A percentile compares a stretch with the other conserved stretches of the same genome.
phyloP scores from a whole-genome alignment of 2,329 filamentous ascomycete species.

The Fusarium drepaniforme region DNA sequence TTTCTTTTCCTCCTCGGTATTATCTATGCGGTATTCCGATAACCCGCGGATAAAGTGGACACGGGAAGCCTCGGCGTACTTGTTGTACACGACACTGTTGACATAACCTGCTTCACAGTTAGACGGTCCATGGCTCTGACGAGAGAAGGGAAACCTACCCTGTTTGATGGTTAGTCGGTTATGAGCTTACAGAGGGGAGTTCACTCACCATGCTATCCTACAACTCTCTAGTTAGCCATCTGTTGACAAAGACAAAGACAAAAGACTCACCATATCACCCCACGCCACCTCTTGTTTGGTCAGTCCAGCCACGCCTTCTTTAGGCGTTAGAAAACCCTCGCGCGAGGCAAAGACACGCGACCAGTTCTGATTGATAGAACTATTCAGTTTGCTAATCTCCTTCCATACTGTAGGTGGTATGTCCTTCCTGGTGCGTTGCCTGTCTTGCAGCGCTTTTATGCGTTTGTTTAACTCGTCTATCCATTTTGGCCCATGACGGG shows the following conservation, averaged over 20 bases:
- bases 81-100: constrained; percentile 87
- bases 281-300: constrained; percentile 78
- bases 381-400: neutral
- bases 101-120: constrained; percentile 68
- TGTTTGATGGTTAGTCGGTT: neutral
- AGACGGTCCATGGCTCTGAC: neutral
- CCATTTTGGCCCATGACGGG: neutral
- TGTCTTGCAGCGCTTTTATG: constrained; percentile 2
- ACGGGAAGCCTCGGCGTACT: constrained; percentile 85
- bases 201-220: constrained; percentile 67
- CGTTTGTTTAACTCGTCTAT: neutral
- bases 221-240: neutral
- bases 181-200: neutral
- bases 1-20: neutral
- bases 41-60: constrained; percentile 76
- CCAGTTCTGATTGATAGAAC: constrained; percentile 65
- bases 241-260: neutral
- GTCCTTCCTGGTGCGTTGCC: constrained; percentile 2
- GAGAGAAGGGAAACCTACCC: constrained; percentile 9
- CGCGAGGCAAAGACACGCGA: constrained; percentile 77
- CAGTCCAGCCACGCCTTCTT: constrained; percentile 67
- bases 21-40: constrained; percentile 58
- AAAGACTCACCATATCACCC: constrained; percentile 83
- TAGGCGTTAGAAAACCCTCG: constrained; percentile 78
- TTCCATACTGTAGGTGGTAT: constrained; percentile 19